These are phyloP conservation scores for Acacia crassicarpa DNA, from an alignment of 306 rosid species.

Conservation along the genomic window DNA sequence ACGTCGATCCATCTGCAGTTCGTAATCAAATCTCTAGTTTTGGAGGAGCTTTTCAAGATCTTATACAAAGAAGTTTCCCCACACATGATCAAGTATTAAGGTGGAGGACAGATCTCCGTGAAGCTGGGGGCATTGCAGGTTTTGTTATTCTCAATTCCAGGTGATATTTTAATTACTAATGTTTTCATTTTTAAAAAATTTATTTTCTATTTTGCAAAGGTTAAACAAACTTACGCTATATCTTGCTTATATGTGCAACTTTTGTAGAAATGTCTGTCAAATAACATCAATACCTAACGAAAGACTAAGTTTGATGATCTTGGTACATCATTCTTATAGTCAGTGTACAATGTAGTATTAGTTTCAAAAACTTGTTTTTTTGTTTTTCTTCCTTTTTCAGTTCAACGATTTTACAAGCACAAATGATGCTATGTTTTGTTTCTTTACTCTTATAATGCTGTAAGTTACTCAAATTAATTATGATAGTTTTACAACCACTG, in stretches of 20 bases:
- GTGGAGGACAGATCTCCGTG: not conserved
- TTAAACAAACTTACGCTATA: not conserved
- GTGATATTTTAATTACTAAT: not conserved
- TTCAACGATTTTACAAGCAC: too few relatives aligned
- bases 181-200: not conserved
- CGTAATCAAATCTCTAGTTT: not conserved
- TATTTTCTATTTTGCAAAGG: not conserved
- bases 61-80: not conserved
- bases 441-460: too few relatives aligned
- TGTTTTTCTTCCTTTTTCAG: too few relatives aligned
- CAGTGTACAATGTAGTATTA: too few relatives aligned
- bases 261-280: too few relatives aligned
- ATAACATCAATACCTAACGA: too few relatives aligned
- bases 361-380: fast-evolving
- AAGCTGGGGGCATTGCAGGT: not conserved
- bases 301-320: too few relatives aligned
- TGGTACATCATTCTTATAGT: too few relatives aligned
- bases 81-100: not conserved
- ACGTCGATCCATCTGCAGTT: not conserved
- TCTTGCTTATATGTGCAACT: not conserved
- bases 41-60: not conserved
- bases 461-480: too few relatives aligned
- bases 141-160: not conserved
- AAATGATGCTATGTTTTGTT: too few relatives aligned
- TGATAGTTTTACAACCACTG: too few relatives aligned